Evolutionary conservation across 768 basidiomycete genomes (phyloP), one percentile per base, ranked within the genome.

Genomic region (Leccinum olivaceopallidum): DNA sequence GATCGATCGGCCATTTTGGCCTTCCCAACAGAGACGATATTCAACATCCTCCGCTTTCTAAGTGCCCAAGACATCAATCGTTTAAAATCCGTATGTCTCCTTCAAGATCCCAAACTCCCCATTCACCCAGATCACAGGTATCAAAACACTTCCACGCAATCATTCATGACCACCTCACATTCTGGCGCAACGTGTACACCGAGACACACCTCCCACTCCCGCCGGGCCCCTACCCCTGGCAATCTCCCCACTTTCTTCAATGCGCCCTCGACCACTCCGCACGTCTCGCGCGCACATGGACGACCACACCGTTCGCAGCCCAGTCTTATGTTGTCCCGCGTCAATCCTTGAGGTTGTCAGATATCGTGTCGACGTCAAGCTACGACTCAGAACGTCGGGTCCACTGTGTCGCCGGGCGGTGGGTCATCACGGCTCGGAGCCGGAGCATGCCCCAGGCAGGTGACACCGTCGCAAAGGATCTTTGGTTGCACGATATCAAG

Each of bases 11-110:
- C 28, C 28, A 30, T 37, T 1, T 37, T 14, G 36, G 20, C 58
- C 32, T 62, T 69, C n/a, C 67, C 67, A 20, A 34, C 56, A 42
- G 67, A 68, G 53, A 69, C 60, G 12, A 56, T 65, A 47, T 53
- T 53, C 34, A 62, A 62, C 30, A 64, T 69, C 12, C 6, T 67
- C 3, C 49, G 36, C 20, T 49, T 28, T 32, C 5, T 60, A 2
- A 50, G 3, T 10, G 57, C 65, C 14, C 59, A 20, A 42, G 65
- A 67, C 18, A 26, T 69, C 8, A 59, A 67, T 14, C 55, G 53
- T 57, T 42, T 69, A n/a, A 60, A 32, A 59, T 36, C 47, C 9
- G 68, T 67, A 56, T 12, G 67, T 55, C 20, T 24, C 32, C 13
- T 7, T 6, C 26, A 4, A 13, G n/a, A 6, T 5, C 37, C 3